Conservation (phyloP, 2,329 filamentous ascomycete genomes). For the Westerdykella ornata region DNA sequence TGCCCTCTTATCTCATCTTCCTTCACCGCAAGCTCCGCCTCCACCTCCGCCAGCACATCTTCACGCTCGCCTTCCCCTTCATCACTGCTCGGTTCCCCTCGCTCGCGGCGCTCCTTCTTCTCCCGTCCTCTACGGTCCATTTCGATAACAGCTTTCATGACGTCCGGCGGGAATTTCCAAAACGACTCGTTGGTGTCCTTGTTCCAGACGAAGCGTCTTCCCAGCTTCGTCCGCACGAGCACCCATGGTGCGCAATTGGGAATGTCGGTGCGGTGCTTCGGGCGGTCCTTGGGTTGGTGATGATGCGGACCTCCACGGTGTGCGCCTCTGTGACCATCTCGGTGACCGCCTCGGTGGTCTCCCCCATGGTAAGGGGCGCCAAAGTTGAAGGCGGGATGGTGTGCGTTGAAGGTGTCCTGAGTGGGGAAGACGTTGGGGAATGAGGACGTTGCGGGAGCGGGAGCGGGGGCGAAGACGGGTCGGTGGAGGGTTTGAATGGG, state of each 20-base stretch:
- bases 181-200: conserved; percentile 78
- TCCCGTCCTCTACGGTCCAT: conserved; percentile 68
- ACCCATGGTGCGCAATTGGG: conserved; percentile 82
- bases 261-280: conserved; percentile 70
- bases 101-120: conserved; percentile 52
- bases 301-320: conserved; percentile 39
- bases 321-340: conserved; percentile 35
- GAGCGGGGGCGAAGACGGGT: conserved; percentile 3
- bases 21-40: conserved; percentile 25
- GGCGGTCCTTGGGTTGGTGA: conserved; percentile 66
- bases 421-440: conserved; percentile 6
- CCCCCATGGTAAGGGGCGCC: conserved; percentile 11
- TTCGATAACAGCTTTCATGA: conserved; percentile 65
- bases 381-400: conserved; percentile 11
- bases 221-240: conserved; percentile 85
- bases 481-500: conserved; percentile 20
- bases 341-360: conserved; percentile 11
- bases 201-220: conserved; percentile 86
- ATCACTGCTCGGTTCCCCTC: conserved; percentile 34
- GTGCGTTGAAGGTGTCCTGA: conserved; percentile 30
- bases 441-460: conserved; percentile 5
- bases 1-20: conserved; percentile 26
- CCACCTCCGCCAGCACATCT: conserved; percentile 24
- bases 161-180: conserved; percentile 87
- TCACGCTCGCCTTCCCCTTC: conserved; percentile 22